These are phyloP conservation scores for Speleostelium caveatum DNA, from an alignment of 78 protist species.

Conservation along the genomic window DNA sequence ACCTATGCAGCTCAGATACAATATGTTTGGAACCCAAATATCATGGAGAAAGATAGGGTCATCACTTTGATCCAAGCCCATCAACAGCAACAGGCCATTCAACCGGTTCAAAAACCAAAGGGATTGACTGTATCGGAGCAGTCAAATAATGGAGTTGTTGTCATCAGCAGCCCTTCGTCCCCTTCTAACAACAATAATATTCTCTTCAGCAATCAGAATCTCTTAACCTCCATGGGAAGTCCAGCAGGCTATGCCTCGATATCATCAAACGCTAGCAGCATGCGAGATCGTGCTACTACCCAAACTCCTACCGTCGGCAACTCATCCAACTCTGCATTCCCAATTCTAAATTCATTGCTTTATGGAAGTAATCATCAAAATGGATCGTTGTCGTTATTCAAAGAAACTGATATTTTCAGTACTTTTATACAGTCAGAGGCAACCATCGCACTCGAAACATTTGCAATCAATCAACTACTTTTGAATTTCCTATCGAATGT, in stretches of 20 bases:
- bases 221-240: too few relatives aligned
- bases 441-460: neutral
- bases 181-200: neutral
- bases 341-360: neutral
- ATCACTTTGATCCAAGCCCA: neutral
- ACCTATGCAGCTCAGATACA: conserved; percentile 33
- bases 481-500: conserved; percentile 20
- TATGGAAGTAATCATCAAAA: neutral
- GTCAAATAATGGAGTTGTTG: too few relatives aligned
- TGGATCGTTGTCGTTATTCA: neutral
- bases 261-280: neutral
- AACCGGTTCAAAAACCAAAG: neutral
- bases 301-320: neutral
- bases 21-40: conserved; percentile 65
- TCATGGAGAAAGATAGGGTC: neutral
- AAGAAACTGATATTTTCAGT: conserved; percentile 40
- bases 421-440: conserved; percentile 8
- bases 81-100: neutral
- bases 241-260: too few relatives aligned
- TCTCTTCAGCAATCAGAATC: neutral
- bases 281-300: neutral
- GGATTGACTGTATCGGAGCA: neutral
- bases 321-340: neutral
- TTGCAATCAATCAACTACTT: conserved; percentile 24
- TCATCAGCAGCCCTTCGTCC: neutral